phyloP scores from a whole-genome alignment of 352 stramenopile genomes.

The Saprolegnia diclina region DNA sequence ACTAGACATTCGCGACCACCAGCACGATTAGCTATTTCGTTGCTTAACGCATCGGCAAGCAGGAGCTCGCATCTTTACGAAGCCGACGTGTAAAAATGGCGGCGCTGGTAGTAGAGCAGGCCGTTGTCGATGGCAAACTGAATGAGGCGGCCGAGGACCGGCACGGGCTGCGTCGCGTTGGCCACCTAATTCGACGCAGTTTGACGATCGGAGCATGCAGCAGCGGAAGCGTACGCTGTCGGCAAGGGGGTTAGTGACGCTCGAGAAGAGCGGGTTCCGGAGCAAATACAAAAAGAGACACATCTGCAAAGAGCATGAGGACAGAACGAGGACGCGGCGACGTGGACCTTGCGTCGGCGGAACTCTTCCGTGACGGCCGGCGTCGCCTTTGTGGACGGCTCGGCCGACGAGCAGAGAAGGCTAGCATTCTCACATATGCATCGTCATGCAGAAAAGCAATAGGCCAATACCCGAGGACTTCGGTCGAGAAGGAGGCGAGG shows the following conservation, averaged over 20 bases:
- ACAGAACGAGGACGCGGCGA: not conserved
- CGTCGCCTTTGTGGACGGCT: not conserved
- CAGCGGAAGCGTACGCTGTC: constrained; percentile 43
- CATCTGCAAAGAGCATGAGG: constrained; percentile 41
- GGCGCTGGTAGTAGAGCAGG: constrained; percentile 82
- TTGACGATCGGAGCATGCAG: not conserved
- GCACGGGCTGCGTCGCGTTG: constrained; percentile 57
- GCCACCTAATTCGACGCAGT: constrained; percentile 34
- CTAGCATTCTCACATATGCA: not conserved
- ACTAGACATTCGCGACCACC: not conserved
- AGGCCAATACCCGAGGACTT: constrained; percentile 19
- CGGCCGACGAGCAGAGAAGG: constrained; percentile 3
- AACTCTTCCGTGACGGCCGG: constrained; percentile 17
- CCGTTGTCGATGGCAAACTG: constrained; percentile 61
- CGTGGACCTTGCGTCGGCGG: constrained; percentile 21
- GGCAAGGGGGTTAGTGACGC: constrained; percentile 56
- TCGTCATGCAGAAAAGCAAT: not conserved
- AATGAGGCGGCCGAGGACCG: constrained; percentile 62
- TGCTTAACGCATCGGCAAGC: not conserved
- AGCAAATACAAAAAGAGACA: constrained; percentile 77
- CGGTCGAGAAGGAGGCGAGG: constrained; percentile 26
- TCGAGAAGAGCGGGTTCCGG: constrained; percentile 65
- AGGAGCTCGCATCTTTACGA: constrained; percentile 40
- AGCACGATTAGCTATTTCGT: not conserved
- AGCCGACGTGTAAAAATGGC: constrained; percentile 83